A percentile compares a stretch with the other conserved stretches of the same genome.
Conservation (phyloP, 169 alveolate species). For the Eimeria brunetti region DNA sequence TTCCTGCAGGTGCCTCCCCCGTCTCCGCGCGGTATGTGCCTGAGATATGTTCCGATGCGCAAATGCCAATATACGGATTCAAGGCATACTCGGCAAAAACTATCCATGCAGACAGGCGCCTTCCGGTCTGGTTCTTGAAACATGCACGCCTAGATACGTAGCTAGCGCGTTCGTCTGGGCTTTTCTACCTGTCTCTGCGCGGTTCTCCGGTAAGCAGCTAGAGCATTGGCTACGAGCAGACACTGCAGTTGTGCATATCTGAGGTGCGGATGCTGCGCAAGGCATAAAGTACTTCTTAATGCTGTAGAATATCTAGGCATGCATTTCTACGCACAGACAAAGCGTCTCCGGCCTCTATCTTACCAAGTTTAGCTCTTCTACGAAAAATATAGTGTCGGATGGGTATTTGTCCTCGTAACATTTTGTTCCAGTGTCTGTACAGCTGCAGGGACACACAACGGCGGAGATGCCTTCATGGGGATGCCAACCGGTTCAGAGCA, state of each 20-base stretch:
- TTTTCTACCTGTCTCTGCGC: neutral
- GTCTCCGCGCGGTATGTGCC: constrained; percentile 77
- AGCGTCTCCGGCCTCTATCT: neutral
- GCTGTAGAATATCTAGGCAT: neutral
- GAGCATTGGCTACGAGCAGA: neutral
- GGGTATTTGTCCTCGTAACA: constrained; percentile 58
- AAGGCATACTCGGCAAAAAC: neutral
- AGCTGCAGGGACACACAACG: constrained; percentile 18
- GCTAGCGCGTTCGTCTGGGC: neutral
- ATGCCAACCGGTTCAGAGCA: neutral
- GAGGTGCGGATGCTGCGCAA: neutral
- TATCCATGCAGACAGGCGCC: no score
- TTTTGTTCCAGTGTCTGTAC: constrained; percentile 78
- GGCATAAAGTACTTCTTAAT: neutral
- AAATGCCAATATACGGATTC: neutral
- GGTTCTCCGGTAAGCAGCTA: neutral
- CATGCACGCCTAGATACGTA: neutral
- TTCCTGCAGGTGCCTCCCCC: constrained; percentile 78
- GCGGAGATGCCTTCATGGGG: neutral
- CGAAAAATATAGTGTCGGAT: constrained; percentile 75
- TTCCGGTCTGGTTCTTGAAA: neutral
- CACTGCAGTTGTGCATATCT: neutral
- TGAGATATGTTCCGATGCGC: neutral
- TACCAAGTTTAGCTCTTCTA: constrained; percentile 78
- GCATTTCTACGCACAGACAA: neutral